Evolutionary conservation across 1,284 basidiomycete species (phyloP).

Genomic region (Sanghuangporus baumii): DNA sequence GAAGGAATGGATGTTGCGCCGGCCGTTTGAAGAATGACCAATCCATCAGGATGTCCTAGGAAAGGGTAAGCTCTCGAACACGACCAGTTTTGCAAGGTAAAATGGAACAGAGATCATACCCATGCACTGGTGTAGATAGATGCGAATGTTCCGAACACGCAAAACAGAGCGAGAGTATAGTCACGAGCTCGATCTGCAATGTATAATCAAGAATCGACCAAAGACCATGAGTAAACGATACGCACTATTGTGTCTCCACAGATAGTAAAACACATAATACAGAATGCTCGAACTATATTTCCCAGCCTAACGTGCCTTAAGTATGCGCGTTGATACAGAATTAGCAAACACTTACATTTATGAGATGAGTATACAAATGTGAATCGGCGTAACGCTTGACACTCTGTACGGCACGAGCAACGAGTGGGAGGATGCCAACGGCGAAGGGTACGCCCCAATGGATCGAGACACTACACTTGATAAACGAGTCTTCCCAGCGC

Average conservation of each 20-base stretch:
- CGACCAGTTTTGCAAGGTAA: neutral
- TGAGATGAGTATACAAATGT: conserved; percentile 66
- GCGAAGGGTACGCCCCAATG: conserved; percentile 59
- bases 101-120: conserved; percentile 39
- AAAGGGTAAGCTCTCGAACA: neutral
- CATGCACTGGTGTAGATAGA: conserved; percentile 73
- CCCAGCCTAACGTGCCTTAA: conserved; percentile 50
- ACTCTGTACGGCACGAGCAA: conserved; percentile 80
- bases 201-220: conserved; percentile 16
- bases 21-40: conserved; percentile 71
- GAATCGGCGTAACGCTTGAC: conserved; percentile 84
- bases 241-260: conserved; percentile 68
- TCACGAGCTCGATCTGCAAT: conserved; percentile 34
- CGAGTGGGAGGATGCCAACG: conserved; percentile 54
- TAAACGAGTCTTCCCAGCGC: conserved; percentile 47
- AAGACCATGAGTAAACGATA: conserved; percentile 5
- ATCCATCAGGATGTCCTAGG: conserved; percentile 74
- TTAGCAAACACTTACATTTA: conserved; percentile 60
- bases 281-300: conserved; percentile 72
- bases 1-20: conserved; percentile 58
- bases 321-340: neutral
- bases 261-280: conserved; percentile 59
- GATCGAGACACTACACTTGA: conserved; percentile 33
- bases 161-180: conserved; percentile 55
- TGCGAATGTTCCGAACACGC: conserved; percentile 56